Conservation (phyloP, 345 rosid genomes). For the Isatis tinctoria region DNA sequence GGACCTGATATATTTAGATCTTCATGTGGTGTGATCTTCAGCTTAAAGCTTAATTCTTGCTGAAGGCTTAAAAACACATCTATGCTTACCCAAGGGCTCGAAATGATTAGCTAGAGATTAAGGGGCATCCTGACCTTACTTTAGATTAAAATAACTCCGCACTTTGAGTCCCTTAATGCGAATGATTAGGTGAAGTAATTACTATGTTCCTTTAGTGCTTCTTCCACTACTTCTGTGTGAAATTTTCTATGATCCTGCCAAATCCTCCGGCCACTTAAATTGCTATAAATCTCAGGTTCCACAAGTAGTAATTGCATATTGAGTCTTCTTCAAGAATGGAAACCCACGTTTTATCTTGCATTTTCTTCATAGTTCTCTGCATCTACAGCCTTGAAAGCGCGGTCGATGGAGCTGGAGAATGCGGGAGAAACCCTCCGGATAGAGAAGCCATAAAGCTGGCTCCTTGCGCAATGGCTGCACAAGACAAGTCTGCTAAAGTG, state of each 20-base stretch:
- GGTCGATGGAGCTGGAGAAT: slow-evolving; percentile 75
- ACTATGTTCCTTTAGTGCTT: slow-evolving; percentile 48
- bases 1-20: background rate
- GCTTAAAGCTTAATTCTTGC: background rate
- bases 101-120: slow-evolving; percentile 29
- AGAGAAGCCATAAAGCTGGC: slow-evolving; percentile 80
- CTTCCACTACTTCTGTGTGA: slow-evolving; percentile 49
- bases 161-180: slow-evolving; percentile 14
- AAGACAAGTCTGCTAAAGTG: slow-evolving; percentile 46
- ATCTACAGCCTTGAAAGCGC: slow-evolving; percentile 16
- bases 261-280: slow-evolving; percentile 2
- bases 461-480: slow-evolving; percentile 75
- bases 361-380: slow-evolving; percentile 40
- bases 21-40: background rate
- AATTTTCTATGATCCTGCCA: slow-evolving; percentile 21
- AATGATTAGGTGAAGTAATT: slow-evolving; percentile 46
- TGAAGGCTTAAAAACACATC: slow-evolving; percentile 14
- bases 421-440: slow-evolving; percentile 71
- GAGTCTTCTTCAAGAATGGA: slow-evolving; percentile 35
- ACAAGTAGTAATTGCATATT: slow-evolving; percentile 23
- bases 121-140: slow-evolving; percentile 26
- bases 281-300: slow-evolving; percentile 41
- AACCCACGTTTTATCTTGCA: slow-evolving; percentile 31
- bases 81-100: slow-evolving; percentile 15
- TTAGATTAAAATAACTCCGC: slow-evolving; percentile 29